Conservation (phyloP, 2,329 filamentous ascomycete species). For the Madurella mycetomatis region DNA sequence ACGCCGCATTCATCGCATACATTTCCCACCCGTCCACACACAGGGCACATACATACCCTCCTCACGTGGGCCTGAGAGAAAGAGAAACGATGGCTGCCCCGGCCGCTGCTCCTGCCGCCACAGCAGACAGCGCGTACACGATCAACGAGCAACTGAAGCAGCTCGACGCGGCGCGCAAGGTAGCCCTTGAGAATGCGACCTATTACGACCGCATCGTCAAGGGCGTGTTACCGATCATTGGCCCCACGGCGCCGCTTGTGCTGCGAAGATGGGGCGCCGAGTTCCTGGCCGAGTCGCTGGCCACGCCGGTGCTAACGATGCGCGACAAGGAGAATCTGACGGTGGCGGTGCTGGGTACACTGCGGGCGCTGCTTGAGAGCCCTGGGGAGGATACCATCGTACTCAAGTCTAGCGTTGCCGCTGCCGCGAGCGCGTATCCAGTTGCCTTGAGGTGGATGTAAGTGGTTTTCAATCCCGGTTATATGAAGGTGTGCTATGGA, state of each 20-base stretch:
- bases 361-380: conserved; percentile 66
- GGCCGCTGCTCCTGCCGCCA: conserved; percentile 33
- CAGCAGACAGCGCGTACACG: conserved; percentile 37
- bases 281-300: conserved; percentile 93
- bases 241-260: conserved; percentile 67
- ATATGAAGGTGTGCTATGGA: background rate
- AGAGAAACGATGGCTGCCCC: conserved; percentile 42
- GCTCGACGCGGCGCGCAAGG: conserved; percentile 83
- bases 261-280: conserved; percentile 93
- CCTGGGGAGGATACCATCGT: conserved; percentile 74
- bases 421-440: conserved; percentile 88
- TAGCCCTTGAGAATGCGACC: conserved; percentile 79
- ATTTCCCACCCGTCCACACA: background rate
- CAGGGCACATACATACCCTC: background rate
- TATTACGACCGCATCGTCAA: conserved; percentile 91
- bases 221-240: conserved; percentile 88
- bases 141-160: conserved; percentile 77
- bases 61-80: background rate
- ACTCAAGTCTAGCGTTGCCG: conserved; percentile 80
- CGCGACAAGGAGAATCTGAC: conserved; percentile 78
- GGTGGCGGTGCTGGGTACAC: conserved; percentile 69
- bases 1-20: background rate
- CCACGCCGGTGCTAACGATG: conserved; percentile 75
- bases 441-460: conserved; percentile 92
- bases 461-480: conserved; percentile 40